Conservation (phyloP, 176 grass and related monocot species). For the Aegilops speltoides region DNA sequence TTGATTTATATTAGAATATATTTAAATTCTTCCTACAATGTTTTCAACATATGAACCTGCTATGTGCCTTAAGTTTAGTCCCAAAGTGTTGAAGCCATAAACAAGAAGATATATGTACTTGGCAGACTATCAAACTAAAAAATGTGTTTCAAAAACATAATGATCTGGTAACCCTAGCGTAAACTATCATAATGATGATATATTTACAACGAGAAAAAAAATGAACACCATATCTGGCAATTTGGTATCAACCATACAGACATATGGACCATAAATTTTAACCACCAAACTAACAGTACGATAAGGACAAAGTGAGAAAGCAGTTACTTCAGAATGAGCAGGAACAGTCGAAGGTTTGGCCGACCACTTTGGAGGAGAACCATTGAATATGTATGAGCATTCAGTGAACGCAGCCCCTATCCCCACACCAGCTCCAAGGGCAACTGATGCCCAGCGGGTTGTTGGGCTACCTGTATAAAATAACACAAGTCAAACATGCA, state of each 20-base stretch:
- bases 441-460: conserved; percentile 87
- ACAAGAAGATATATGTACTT: no score
- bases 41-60: neutral
- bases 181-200: neutral
- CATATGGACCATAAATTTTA: neutral
- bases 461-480: conserved; percentile 73
- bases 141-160: neutral
- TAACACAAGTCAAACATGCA: conserved; percentile 22
- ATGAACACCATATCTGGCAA: neutral
- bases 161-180: neutral
- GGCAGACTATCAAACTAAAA: neutral
- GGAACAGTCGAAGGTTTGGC: conserved; percentile 45
- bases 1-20: conserved; percentile 1
- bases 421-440: conserved; percentile 86
- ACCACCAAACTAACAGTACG: neutral
- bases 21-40: neutral
- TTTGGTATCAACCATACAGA: neutral
- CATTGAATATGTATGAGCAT: conserved; percentile 84
- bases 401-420: conserved; percentile 90
- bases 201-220: neutral
- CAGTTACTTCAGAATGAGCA: conserved; percentile 54
- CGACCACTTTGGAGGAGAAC: conserved; percentile 68
- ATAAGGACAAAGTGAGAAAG: neutral
- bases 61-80: neutral
- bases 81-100: no score